phyloP scores from a whole-genome alignment of 2,329 filamentous ascomycete species.

The Thelonectria blattea region DNA sequence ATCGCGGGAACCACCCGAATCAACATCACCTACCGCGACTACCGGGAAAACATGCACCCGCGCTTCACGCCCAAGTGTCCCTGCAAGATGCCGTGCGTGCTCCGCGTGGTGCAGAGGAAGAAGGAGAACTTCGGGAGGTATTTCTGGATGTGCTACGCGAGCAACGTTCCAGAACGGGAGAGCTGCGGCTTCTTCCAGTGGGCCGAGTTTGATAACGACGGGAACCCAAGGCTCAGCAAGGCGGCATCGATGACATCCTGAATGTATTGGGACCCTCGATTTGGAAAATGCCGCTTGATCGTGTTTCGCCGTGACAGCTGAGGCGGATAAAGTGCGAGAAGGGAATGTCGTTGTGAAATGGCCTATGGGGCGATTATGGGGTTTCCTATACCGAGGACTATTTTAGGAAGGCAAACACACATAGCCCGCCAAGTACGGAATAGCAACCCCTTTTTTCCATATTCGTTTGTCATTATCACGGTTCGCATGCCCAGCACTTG shows the following conservation, averaged over 20 bases:
- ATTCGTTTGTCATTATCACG: no score
- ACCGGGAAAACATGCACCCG: conserved; percentile 78
- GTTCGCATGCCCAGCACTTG: no score
- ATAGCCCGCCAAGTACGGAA: no score
- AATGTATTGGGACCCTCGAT: not conserved
- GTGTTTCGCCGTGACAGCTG: no score
- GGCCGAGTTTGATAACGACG: conserved; percentile 87
- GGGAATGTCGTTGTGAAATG: no score
- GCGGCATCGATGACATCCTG: not conserved
- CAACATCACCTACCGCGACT: conserved; percentile 93
- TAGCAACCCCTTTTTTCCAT: no score
- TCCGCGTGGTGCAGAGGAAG: conserved; percentile 82
- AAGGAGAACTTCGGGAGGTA: conserved; percentile 79
- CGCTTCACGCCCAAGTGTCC: conserved; percentile 77
- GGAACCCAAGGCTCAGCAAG: conserved; percentile 62
- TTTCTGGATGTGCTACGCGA: conserved; percentile 92
- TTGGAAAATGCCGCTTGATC: no score
- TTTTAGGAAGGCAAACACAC: no score
- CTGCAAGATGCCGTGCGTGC: conserved; percentile 70
- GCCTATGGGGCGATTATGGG: no score
- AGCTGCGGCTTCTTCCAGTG: conserved; percentile 83
- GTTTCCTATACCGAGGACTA: no score
- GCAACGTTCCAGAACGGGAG: conserved; percentile 70
- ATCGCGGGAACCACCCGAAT: conserved; percentile 81
- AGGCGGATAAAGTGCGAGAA: no score